These are phyloP conservation scores for Nematocida parisii DNA, from an alignment of 371 early-diverging fungal genomes.

Conservation along the genomic window DNA sequence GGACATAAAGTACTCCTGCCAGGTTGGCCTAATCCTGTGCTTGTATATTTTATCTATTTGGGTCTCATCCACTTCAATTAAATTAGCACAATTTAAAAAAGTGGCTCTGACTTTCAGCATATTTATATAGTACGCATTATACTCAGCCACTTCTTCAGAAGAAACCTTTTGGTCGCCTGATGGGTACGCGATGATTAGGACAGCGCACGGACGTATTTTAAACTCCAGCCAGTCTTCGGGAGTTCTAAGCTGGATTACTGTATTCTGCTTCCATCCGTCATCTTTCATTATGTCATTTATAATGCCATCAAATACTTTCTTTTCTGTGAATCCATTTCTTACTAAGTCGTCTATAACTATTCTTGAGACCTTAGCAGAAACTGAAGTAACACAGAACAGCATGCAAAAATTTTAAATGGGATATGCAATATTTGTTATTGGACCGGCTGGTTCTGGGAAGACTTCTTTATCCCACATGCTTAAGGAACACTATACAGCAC, in stretches of 20 bases:
- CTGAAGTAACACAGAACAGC: constrained; percentile 50
- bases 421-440: constrained; percentile 57
- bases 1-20: constrained; percentile 93
- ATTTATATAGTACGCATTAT: not conserved
- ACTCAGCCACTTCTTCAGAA: not conserved
- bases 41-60: not conserved
- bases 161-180: not conserved
- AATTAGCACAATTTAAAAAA: not conserved
- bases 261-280: constrained; percentile 5
- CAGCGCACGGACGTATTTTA: constrained; percentile 8
- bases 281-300: constrained; percentile 16
- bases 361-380: not conserved
- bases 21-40: constrained; percentile 69
- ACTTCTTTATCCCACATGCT: constrained; percentile 47
- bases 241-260: constrained; percentile 1
- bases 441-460: constrained; percentile 58
- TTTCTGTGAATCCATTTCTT: constrained; percentile 1
- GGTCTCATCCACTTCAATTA: constrained; percentile 16
- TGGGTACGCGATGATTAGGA: constrained; percentile 25
- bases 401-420: constrained; percentile 57
- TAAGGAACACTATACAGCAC: constrained; percentile 21
- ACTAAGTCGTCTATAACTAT: not conserved
- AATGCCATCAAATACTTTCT: not conserved
- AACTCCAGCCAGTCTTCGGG: constrained; percentile 30
- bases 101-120: not conserved